Evolutionary conservation across 345 rosid species (phyloP).

Genomic region (Limnanthes douglasii): DNA sequence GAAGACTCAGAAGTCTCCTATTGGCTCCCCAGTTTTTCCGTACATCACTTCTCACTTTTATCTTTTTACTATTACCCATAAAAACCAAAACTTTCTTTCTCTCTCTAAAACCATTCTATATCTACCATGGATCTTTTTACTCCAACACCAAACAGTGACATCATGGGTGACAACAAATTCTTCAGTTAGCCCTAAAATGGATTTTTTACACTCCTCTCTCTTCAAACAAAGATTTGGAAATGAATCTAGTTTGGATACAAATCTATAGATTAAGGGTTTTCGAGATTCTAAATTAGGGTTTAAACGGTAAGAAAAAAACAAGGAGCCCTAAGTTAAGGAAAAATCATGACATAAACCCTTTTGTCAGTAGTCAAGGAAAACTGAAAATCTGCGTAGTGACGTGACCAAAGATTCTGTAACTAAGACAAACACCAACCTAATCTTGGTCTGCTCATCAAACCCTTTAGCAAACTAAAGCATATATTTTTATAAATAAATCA

Average conservation of each 20-base stretch:
- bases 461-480: constrained; percentile 17
- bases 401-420: constrained; percentile 59
- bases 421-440: constrained; percentile 22
- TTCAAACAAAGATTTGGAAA: too few species aligned
- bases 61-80: constrained; percentile 5
- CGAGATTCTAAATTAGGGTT: constrained; percentile 17
- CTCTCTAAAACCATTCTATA: neutral
- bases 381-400: constrained; percentile 47
- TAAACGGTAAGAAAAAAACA: neutral
- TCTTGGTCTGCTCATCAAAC: constrained; percentile 20
- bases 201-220: too few species aligned
- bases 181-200: too few species aligned
- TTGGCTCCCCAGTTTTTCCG: constrained; percentile 27
- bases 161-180: constrained; percentile 12
- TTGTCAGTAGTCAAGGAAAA: constrained; percentile 49
- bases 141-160: constrained; percentile 12
- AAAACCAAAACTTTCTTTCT: constrained; percentile 12
- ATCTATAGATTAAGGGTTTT: too few species aligned
- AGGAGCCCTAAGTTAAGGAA: constrained; percentile 7
- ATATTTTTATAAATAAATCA: neutral
- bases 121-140: too few species aligned
- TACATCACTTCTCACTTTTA: constrained; percentile 20
- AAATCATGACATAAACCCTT: constrained; percentile 36
- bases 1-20: constrained; percentile 15
- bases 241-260: too few species aligned